Evolutionary conservation across 176 grass and related monocot species (phyloP), one percentile per base, ranked within the genome.

Genomic region (Hordeum marinum): DNA sequence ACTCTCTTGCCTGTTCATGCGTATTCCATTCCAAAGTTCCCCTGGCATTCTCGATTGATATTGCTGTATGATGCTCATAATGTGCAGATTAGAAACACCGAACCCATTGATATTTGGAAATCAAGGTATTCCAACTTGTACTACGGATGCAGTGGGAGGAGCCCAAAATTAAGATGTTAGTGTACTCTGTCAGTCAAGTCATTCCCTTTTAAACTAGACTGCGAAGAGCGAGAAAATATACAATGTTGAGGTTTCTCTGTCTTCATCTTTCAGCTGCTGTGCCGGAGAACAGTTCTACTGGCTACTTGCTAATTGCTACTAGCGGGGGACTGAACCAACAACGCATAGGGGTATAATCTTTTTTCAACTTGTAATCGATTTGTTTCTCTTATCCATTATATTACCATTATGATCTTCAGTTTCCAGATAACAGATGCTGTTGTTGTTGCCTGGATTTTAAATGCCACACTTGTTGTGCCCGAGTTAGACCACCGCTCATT

Each of bases 301-400:
- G 96, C 42, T 98, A 98, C 59, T 90, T 98, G 76, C 87, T 98
- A 61, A 98, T 98, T 68, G 96, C 86, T 84, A 95, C 93, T 21
- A 98, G 96, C 7, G 96, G 96, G 25, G 93, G 96, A 27, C 83
- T 98, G 77, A 98, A 98, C 72, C 96, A 98, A 76, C 93, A 98
- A 79, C 85, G 96, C 34, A 92, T 91, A 81, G 96, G 96, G 86
- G 89, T 92, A 88, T 60, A 15, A 52, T 60, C 85, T 15, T 77
- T 55, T 63, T 85, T 88, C 21, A 83, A 83, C 66, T 7, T 70
- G 63, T 5, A 45, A 62, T 72, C 82, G 3, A 9, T 79, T 84
- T 91, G 55, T 10, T 89, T 77, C 35, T 80, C 40, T 79, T 72
- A 78, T 75, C 63, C 62, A 78, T 65, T 95, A 61, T 91, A 50